Base-by-base conservation (phyloP, 106 monocot genomes). In the Cymbidium sinense region DNA sequence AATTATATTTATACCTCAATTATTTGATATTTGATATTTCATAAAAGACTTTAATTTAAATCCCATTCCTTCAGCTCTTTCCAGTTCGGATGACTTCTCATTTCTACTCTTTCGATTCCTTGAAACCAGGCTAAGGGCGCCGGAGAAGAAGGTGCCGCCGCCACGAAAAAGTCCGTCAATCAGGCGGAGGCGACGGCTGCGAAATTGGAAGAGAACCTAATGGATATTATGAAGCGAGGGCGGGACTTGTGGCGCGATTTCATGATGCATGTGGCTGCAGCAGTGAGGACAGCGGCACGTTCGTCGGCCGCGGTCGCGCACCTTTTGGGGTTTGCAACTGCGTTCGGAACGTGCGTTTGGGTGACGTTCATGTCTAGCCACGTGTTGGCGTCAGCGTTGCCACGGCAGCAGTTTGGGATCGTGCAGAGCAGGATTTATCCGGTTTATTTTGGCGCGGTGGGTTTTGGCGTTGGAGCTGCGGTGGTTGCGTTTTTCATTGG, bases 321-420 rank as follows among this genome's bases (percentile, higher is more conserved):
- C 25, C 62, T 96, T 30, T 64, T 91, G 27, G 96, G 78, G 25
- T 84, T 89, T 33, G 83, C 87, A 7, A 41, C 78, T 64, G 89
- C 89, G 30, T 96, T 88, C 80, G 93, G 93, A 27, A 58, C 86
- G 27, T 82, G 83, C 65, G 70, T 89, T 55, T 96, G 96, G 96
- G 96, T 96, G 81, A 91, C 93, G n/a, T 96, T 96, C 75, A 79
- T 85, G 69, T 93, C 96, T 25, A 91, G 91, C 81, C 86, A 91
- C 74, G 91, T 96, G 52, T 72, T 96, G 37, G 91, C 87, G 0
- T 31, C 75, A 7, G 84, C 86, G 33, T 67, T 93, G 79, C 87
- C 89, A 23, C 76, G 91, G 81, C 93, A 96, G 87, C 96, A 91
- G 86, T 82, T 96, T 34, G 96, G 89, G 62, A 23, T 91, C 34